Conservation (phyloP, 2,329 filamentous ascomycete genomes). For the Calonectria pteridis region DNA sequence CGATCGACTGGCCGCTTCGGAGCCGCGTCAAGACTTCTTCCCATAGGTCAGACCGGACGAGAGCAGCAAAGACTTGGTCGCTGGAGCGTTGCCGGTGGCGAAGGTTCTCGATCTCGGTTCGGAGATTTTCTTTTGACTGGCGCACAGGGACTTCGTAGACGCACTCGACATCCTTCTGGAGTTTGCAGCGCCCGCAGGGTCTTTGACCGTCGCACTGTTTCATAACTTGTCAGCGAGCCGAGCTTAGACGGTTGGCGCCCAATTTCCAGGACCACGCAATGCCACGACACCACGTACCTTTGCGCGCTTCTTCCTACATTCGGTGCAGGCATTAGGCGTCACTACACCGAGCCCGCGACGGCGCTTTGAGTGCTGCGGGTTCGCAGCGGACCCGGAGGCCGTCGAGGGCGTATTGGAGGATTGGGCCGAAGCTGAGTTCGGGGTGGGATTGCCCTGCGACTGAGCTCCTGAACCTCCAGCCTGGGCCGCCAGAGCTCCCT, state of each 20-base stretch:
- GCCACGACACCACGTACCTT: constrained; percentile 57
- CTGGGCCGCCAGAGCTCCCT: constrained; percentile 40
- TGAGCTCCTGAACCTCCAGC: constrained; percentile 36
- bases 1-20: constrained; percentile 66
- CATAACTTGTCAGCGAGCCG: constrained; percentile 29
- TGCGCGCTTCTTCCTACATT: constrained; percentile 72
- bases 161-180: constrained; percentile 68
- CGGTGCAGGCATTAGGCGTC: constrained; percentile 71
- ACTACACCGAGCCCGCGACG: constrained; percentile 68
- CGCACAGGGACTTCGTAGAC: constrained; percentile 73
- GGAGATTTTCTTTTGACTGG: constrained; percentile 72
- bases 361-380: constrained; percentile 60
- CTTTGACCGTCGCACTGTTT: constrained; percentile 69
- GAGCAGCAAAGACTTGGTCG: constrained; percentile 68
- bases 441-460: constrained; percentile 48
- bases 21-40: constrained; percentile 67
- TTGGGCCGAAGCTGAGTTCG: constrained; percentile 42
- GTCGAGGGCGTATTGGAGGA: constrained; percentile 45
- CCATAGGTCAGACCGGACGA: constrained; percentile 63
- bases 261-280: background rate
- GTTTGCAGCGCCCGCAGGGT: constrained; percentile 68
- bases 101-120: constrained; percentile 69
- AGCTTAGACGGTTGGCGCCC: background rate
- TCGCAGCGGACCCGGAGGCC: constrained; percentile 35
- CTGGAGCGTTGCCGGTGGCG: constrained; percentile 66